Evolutionary conservation across 2,329 filamentous ascomycete genomes (phyloP).

Genomic region (Verticillium nonalfalfae): DNA sequence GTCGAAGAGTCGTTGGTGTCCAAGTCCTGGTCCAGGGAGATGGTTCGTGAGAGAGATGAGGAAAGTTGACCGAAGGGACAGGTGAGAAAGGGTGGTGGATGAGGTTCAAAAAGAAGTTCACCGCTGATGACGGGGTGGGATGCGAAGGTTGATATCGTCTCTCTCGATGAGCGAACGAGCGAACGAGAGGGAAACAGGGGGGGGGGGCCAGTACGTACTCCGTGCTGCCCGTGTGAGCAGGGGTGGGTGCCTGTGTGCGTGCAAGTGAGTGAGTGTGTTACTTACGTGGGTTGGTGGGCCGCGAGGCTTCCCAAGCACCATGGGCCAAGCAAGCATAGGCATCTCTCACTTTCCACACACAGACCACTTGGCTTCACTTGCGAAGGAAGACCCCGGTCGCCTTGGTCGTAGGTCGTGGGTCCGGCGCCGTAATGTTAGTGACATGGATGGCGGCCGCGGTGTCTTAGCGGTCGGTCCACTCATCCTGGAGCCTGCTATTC

Average conservation of each 20-base stretch:
- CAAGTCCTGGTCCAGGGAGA: background rate
- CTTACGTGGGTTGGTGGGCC: background rate
- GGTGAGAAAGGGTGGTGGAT: constrained; percentile 23
- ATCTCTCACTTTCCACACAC: background rate
- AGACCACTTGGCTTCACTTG: background rate
- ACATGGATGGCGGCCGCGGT: background rate
- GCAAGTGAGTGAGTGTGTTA: background rate
- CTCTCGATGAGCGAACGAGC: constrained; percentile 10
- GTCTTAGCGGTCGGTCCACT: background rate
- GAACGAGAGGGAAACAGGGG: background rate
- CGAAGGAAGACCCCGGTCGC: background rate
- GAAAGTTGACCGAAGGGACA: constrained; percentile 24
- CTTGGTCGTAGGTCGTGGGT: background rate
- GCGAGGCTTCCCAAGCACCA: background rate
- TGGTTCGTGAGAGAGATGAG: constrained; percentile 1
- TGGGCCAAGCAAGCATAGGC: background rate
- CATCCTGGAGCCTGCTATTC: background rate
- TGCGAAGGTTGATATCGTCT: constrained; percentile 13
- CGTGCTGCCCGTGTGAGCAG: background rate
- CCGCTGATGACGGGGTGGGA: constrained; percentile 8
- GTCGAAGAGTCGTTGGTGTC: background rate
- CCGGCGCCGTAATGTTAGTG: background rate
- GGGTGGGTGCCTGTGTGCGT: background rate
- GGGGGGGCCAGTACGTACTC: background rate
- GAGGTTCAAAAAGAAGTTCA: constrained; percentile 1